phyloP scores from a whole-genome alignment of 495 filamentous ascomycete species.

The Daldinia bambusicola region DNA sequence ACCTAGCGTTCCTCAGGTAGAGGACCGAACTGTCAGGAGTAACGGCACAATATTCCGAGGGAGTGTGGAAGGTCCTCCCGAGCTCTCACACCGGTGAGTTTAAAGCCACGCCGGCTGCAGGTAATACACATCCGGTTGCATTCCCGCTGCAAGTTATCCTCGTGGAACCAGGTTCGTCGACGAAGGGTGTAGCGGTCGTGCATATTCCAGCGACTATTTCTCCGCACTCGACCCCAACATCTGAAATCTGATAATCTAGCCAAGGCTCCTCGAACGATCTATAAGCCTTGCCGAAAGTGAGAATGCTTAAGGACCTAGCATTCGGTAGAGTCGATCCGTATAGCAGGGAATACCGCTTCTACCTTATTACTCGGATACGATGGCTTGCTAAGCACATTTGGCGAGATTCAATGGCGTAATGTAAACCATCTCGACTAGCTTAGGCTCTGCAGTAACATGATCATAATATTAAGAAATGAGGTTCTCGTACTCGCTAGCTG shows the following conservation, averaged over 20 bases:
- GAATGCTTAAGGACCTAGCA: constrained; percentile 3
- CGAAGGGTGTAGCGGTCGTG: constrained; percentile 6
- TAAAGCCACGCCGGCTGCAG: constrained; percentile 31
- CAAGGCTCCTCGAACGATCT: constrained; percentile 41
- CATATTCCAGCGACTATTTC: constrained; percentile 17
- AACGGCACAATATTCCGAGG: constrained; percentile 36
- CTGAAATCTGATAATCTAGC: constrained; percentile 24
- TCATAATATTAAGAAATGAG: background rate
- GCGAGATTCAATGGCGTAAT: constrained; percentile 11
- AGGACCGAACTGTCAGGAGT: constrained; percentile 25
- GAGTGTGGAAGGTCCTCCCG: constrained; percentile 30
- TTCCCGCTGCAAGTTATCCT: constrained; percentile 42
- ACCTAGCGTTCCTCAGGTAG: background rate
- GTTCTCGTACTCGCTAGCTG: constrained; percentile 9
- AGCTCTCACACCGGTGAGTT: constrained; percentile 37
- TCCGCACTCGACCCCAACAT: constrained; percentile 39
- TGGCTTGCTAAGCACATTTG: constrained; percentile 17
- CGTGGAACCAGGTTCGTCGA: constrained; percentile 36
- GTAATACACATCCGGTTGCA: constrained; percentile 43
- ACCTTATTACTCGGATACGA: constrained; percentile 10
- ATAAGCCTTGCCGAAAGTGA: constrained; percentile 31
- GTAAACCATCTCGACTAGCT: background rate
- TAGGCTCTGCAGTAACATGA: background rate
- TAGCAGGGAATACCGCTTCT: constrained; percentile 9
- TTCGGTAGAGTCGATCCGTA: constrained; percentile 20